A percentile compares a stretch with the other conserved stretches of the same genome.
These are phyloP conservation scores for Didymella exigua DNA, from an alignment of 2,329 filamentous ascomycete genomes.

Conservation along the genomic window DNA sequence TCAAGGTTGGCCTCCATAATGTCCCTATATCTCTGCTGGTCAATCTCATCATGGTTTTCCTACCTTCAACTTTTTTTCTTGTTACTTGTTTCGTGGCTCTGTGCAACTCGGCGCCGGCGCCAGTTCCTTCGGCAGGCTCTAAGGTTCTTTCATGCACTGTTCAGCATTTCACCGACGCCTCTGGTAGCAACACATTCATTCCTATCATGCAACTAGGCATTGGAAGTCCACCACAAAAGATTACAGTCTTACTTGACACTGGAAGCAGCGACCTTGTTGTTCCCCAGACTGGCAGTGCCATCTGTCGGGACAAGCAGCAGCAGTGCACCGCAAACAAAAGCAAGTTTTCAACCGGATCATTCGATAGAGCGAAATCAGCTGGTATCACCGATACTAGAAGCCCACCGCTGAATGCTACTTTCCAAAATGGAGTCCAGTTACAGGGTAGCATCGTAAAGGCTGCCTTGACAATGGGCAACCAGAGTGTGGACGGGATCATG, in stretches of 20 bases:
- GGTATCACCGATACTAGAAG: background rate
- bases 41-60: background rate
- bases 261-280: background rate
- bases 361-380: background rate
- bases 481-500: background rate
- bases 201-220: background rate
- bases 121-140: background rate
- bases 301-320: background rate
- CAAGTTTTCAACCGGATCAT: background rate
- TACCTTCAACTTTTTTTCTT: background rate
- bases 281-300: background rate
- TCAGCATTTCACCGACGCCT: background rate
- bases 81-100: background rate
- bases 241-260: slow-evolving; percentile 1
- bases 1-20: no score
- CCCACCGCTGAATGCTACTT: background rate
- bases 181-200: background rate
- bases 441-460: background rate
- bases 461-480: background rate
- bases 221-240: background rate
- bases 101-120: background rate
- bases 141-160: background rate
- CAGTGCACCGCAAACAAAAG: background rate
- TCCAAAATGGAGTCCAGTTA: background rate
- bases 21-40: no score